phyloP scores from a whole-genome alignment of 805 yeast genomes.

The Candida krabiensis region DNA sequence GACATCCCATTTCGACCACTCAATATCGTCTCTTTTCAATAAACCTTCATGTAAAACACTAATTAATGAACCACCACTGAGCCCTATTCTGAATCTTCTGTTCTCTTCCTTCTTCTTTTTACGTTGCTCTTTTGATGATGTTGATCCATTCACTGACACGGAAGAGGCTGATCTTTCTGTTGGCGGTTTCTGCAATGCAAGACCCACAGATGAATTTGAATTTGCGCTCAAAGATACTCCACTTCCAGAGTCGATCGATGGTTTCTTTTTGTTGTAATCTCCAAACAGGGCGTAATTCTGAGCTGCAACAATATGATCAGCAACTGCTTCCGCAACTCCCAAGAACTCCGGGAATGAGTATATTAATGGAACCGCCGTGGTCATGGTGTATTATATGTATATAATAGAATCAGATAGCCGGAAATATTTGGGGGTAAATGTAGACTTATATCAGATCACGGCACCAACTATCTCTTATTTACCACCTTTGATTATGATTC shows the following conservation, averaged over 20 bases:
- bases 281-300: constrained; percentile 68
- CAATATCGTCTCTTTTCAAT: constrained; percentile 63
- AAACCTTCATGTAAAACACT: constrained; percentile 86
- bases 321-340: constrained; percentile 95
- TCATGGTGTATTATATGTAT: constrained; percentile 59
- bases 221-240: not conserved
- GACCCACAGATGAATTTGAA: not conserved
- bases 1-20: constrained; percentile 94
- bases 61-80: constrained; percentile 90
- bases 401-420: not conserved
- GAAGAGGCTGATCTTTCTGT: constrained; percentile 13
- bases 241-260: constrained; percentile 8
- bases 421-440: too few species aligned
- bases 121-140: constrained; percentile 32
- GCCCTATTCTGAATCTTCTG: constrained; percentile 81
- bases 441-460: too few species aligned
- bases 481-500: too few species aligned
- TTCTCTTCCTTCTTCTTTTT: constrained; percentile 56
- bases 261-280: constrained; percentile 23
- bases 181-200: constrained; percentile 3
- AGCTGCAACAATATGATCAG: constrained; percentile 88
- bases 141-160: constrained; percentile 11
- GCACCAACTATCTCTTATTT: too few species aligned
- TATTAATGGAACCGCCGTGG: constrained; percentile 90
- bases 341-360: constrained; percentile 88